Base-by-base conservation (phyloP, 257 asterid genomes). In the Leptodermis oblonga region DNA sequence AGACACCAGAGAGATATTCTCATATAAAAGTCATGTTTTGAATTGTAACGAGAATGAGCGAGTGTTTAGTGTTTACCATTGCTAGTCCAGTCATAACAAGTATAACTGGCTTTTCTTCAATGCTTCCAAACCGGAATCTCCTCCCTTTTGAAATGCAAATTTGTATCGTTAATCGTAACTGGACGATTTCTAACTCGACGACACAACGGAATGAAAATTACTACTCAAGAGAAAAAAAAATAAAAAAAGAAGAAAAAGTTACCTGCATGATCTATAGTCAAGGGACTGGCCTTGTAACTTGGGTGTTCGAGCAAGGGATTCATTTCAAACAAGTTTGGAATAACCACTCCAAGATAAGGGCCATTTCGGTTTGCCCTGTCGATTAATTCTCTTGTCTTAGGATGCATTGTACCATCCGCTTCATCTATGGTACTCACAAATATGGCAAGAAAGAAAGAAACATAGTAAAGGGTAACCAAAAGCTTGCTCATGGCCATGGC, bases 261-360 rank as follows among this genome's bases (percentile, higher is more conserved):
- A 85, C 88, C 86, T 75, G 85, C 76, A 63, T 75, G 68, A 55
- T 76, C 84, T 30, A 86, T 86, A 72, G 79, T 65, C 22, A 83
- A 77, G 49, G 76, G 69, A 20, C 46, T 22, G 30, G 87, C 68
- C 41, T 52, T 49, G 68, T 63, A 86, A 48, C 81, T 65, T 11
- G 87, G 82, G 66, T 84, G 84, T 3, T 86, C 56, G 48, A 86
- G 89, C 68, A 86, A 83, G 67, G 92, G 92, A 11, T 71, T 80
- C 85, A 84, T 64, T 39, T 86, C 89, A 53, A 80, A 84, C 28
- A 68, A 4, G 68, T 86, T 86, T 0, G 87, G 92, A 79, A 86
- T 82, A 26, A 84, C 87, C 9, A 86, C 9, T 9, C 89, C 92
- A 49, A 84, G 68, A 75, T 76, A 86, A 72, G 89, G 86, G 3